Evolutionary conservation across 2,329 filamentous ascomycete species (phyloP).

Genomic region (Zarea fungicola): DNA sequence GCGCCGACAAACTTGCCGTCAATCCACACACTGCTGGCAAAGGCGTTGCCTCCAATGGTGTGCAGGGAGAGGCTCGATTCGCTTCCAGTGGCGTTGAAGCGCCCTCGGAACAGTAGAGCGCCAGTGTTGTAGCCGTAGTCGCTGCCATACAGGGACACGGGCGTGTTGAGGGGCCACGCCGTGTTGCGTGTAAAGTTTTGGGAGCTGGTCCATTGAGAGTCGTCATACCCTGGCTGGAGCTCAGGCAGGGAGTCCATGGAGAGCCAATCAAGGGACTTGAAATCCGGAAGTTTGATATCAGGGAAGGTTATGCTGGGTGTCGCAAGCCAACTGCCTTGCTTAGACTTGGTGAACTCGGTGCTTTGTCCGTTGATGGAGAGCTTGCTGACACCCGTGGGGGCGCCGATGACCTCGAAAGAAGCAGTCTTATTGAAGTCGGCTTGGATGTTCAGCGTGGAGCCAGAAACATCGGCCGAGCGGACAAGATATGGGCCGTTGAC

Average conservation of each 20-base stretch:
- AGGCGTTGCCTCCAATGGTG: slow-evolving; percentile 61
- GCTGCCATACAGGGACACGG: slow-evolving; percentile 56
- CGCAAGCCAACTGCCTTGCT: slow-evolving; percentile 37
- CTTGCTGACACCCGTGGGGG: slow-evolving; percentile 40
- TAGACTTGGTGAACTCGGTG: slow-evolving; percentile 27
- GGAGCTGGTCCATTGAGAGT: slow-evolving; percentile 42
- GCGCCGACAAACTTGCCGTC: slow-evolving; percentile 56
- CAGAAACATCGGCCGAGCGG: slow-evolving; percentile 49
- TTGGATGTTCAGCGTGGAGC: slow-evolving; percentile 51
- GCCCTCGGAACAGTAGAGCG: slow-evolving; percentile 59
- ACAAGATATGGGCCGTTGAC: slow-evolving; percentile 56
- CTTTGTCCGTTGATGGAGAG: slow-evolving; percentile 33
- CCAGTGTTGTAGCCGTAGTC: slow-evolving; percentile 69
- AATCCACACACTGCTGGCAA: slow-evolving; percentile 59
- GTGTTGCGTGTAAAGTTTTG: slow-evolving; percentile 24
- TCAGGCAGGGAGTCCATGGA: slow-evolving; percentile 19
- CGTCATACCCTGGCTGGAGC: slow-evolving; percentile 18
- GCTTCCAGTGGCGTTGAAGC: slow-evolving; percentile 55
- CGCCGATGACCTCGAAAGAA: slow-evolving; percentile 59
- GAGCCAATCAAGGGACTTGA: slow-evolving; percentile 6
- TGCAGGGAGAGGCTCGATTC: slow-evolving; percentile 50
- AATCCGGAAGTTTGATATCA: slow-evolving; percentile 1
- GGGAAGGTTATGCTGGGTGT: slow-evolving; percentile 4
- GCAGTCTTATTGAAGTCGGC: slow-evolving; percentile 66
- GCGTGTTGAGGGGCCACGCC: slow-evolving; percentile 43